Evolutionary conservation across 352 stramenopile species (phyloP).

Genomic region (Globisporangium orthogonon): DNA sequence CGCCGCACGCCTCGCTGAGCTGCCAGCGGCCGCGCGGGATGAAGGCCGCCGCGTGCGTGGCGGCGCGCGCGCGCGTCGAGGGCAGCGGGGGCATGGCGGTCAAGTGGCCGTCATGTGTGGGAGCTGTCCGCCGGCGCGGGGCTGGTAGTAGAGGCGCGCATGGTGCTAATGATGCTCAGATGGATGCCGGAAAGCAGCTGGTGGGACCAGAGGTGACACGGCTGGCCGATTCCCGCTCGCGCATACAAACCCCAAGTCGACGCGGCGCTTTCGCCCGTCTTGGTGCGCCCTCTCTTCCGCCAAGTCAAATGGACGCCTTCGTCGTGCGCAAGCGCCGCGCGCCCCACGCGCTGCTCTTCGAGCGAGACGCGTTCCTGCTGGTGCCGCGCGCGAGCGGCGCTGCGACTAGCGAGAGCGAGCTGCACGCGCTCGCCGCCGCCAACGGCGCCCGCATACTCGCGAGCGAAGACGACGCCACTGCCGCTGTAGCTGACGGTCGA

Average conservation of each 20-base stretch:
- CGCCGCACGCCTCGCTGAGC: conserved; percentile 41
- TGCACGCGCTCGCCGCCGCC: conserved; percentile 15
- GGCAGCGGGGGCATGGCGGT: conserved; percentile 7
- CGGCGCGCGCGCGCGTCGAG: neutral
- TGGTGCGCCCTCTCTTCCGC: too few species aligned
- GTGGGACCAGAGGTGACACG: neutral
- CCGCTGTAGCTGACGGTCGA: neutral
- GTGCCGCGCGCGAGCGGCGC: conserved; percentile 1
- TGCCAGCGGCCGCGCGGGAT: conserved; percentile 57
- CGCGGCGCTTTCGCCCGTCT: too few species aligned
- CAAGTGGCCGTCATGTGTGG: neutral
- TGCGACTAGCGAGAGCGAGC: conserved; percentile 4
- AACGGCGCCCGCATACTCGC: conserved; percentile 29
- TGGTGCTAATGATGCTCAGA: neutral
- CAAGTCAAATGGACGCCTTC: conserved; percentile 50
- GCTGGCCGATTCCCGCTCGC: too few species aligned
- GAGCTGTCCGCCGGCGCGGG: neutral
- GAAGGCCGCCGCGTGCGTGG: conserved; percentile 27
- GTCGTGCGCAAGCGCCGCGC: conserved; percentile 24
- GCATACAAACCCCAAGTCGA: too few species aligned
- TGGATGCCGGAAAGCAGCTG: neutral
- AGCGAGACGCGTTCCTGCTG: conserved; percentile 25
- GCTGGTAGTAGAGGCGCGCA: neutral
- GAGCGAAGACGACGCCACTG: neutral
- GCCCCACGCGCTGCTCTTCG: conserved; percentile 25